Evolutionary conservation across 768 basidiomycete genomes (phyloP), one percentile per base, ranked within the genome.

Genomic region (Leccinellum rugosiceps): DNA sequence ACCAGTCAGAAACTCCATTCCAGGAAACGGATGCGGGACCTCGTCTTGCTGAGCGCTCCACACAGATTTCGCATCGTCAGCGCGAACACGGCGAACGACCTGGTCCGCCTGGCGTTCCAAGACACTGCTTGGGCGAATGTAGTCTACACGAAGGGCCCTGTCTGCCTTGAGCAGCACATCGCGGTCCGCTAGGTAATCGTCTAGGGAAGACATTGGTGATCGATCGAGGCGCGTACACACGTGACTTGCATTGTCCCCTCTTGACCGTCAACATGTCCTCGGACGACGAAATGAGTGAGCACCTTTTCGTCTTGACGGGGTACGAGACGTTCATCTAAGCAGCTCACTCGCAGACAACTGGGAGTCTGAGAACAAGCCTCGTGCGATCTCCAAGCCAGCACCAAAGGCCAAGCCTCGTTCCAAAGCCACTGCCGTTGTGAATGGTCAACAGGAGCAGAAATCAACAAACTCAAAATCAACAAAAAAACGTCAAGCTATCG

Each of bases 1-100:
- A 85, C 87, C 86, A 43, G 85, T 90, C 60, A 90, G 71, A 63
- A 90, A 91, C 62, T 83, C 86, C 87, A 90, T 89, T 44, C 89
- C 89, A 21, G 87, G 87, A 61, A 88, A 90, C 1, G 84, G 76
- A 62, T 89, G 83, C 4, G 78, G 81, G 47, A 83, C 74, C 4
- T 77, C 77, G 15, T 79, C 75, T 58, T 81, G 75, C 23, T 84
- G 80, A 47, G 71, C 71, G 35, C 64, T 76, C 89, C 88, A 90
- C n/a, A 90, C 74, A 0, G 78, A 76, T 23, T 70, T 64, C 0
- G 79, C 81, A 63, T 91, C 88, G 9, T 65, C 57, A 0, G 75
- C 69, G 32, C 88, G 82, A 54, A 91, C 79, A 26, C 69, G 67
- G 21, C 86, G 76, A 32, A 86, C 67, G 51, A 84, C 75, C 53